Base-by-base conservation (phyloP, 2,329 filamentous ascomycete genomes). In the Trichophyton schoenleinii region DNA sequence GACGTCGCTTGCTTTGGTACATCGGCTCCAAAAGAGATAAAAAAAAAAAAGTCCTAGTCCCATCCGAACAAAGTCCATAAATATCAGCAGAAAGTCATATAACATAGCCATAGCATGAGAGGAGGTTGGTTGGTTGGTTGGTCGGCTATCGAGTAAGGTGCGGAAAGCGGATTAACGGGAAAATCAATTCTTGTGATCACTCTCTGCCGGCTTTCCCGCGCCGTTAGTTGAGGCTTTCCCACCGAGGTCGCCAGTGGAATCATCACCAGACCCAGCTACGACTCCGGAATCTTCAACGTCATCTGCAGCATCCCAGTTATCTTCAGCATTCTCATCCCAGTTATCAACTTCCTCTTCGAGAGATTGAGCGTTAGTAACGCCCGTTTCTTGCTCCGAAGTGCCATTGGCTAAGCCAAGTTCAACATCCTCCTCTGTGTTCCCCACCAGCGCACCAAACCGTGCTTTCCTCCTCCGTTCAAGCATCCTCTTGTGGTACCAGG, bases 401-500 rank as follows among this genome's bases (percentile, higher is more conserved):
- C 53, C 49, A 25, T 58, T 38, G 20, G 44, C 53, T 13, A 60
- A 41, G 11, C 62, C 64, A 25, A 65, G 59, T 46, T 65, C 64
- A 41, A 64, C 61, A 61, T 65, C 74, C 11, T 77, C 80, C 1
- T 72, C 74, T 18, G 72, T 73, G 22, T 75, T 77, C 4, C 73
- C 72, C 34, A 87, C 82, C 4, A 95, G 81, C 5, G 83, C 80
- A 60, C 82, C 95, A 59, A 83, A 83, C 70, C 88, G 88, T 61
- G 83, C 84, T 69, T 84, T 79, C 63, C 91, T 82, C 71, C 88
- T 89, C 64, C 94, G 82, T 74, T 97, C 92, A 44, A 97, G 78
- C 91, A 97, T 97, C 63, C 94, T 87, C 70, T 88, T 87, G 75
- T 99, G 94, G 72, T 99, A 99, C 88, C 89, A 92, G 62, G 85